Evolutionary conservation across 768 basidiomycete species (phyloP), one percentile per base, ranked within the genome.

Genomic region (Boletus pseudopeckii): DNA sequence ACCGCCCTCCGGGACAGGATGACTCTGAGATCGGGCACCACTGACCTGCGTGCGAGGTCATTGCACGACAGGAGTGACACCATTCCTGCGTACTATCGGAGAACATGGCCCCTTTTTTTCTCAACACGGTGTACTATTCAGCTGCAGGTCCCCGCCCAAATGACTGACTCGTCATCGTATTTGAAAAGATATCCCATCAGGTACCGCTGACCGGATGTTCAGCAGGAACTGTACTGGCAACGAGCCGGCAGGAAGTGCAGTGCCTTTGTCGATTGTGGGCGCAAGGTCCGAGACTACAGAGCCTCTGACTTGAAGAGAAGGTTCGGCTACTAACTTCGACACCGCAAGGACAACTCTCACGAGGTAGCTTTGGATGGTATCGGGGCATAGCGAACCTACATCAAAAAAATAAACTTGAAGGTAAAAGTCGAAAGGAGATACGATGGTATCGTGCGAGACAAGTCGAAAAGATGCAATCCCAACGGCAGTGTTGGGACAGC

Each of bases 41-140:
- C 45, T 43, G 53, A 45, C 62, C 61, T 53, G 26, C 48, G 54
- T 63, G 61, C 32, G 57, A 59, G 17, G 22, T 3, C 22, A 22
- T 22, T 22, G 22, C 22, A 22, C 22, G 22, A 22, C 22, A 22
- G 22, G 36, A 24, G 20, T 22, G 26, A 43, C 7, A 28, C 28
- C 28, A 8, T 33, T 7, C 28, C 4, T 30, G 30, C 28, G 32
- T 24, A 26, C 2, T 13, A 34, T 17, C 18, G 26, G 26, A 6
- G 30, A 30, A 11, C 5, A 15, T 15, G 6, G 7, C 28, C n/a
- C 26, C 42, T 9, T 26, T 46, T 10, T 4, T 5, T 17, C 22
- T 50, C 28, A 4, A 20, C 3, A 48, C 24, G 13, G 4, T 7
- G 14, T 17, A 5, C 10, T 7, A n/a, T 8, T 32, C 34, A 13